A percentile compares a stretch with the other conserved stretches of the same genome.
These are phyloP conservation scores for Geotrichum restrictum DNA, from an alignment of 1,139 yeast genomes.

Conservation along the genomic window DNA sequence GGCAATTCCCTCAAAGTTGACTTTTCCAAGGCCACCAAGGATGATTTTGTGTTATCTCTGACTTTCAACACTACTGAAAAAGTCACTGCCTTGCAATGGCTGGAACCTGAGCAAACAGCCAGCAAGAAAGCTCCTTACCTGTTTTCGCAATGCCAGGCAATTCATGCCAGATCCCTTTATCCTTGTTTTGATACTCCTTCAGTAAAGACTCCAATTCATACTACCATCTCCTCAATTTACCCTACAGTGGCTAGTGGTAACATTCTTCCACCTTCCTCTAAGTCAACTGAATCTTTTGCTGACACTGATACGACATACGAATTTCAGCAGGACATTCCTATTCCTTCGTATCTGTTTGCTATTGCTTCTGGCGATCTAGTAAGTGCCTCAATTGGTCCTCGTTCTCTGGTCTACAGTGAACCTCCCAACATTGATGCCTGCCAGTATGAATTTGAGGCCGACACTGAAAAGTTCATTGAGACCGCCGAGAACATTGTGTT, in stretches of 20 bases:
- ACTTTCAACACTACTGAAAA: constrained; percentile 62
- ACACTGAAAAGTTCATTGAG: constrained; percentile 70
- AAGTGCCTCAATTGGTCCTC: constrained; percentile 72
- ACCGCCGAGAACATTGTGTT: constrained; percentile 80
- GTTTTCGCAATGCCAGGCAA: constrained; percentile 88
- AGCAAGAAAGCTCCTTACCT: constrained; percentile 70
- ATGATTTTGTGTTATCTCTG: constrained; percentile 41
- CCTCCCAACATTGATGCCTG: constrained; percentile 65
- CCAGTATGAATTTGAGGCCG: constrained; percentile 74
- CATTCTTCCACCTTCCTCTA: constrained; percentile 29
- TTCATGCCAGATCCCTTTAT: constrained; percentile 81
- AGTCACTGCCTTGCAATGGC: constrained; percentile 85
- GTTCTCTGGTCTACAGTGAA: constrained; percentile 79
- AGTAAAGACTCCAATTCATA: constrained; percentile 61
- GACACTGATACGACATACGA: constrained; percentile 36
- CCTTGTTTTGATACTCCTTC: constrained; percentile 93
- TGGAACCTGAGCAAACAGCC: constrained; percentile 72
- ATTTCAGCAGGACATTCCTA: constrained; percentile 74
- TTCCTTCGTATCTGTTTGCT: constrained; percentile 80
- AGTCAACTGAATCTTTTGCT: constrained; percentile 18
- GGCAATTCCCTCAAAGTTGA: constrained; percentile 59
- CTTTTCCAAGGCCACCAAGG: not conserved
- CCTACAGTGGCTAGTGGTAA: constrained; percentile 73
- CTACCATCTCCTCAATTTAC: constrained; percentile 58
- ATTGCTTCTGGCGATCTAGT: constrained; percentile 79